These are phyloP conservation scores for Colletotrichum chrysophilum DNA, from an alignment of 2,329 filamentous ascomycete genomes.

Conservation along the genomic window DNA sequence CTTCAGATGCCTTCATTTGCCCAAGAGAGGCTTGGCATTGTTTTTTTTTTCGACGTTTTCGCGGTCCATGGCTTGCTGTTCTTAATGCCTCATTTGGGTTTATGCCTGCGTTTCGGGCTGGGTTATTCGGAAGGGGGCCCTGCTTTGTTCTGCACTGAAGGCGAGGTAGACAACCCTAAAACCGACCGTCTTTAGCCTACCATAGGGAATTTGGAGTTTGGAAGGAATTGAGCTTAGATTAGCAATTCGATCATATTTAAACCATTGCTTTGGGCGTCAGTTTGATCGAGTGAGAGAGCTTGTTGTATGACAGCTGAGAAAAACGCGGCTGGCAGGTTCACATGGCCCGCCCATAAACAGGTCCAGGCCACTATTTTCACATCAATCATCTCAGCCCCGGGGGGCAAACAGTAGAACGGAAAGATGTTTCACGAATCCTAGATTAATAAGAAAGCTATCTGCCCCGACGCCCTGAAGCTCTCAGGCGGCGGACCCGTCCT, in stretches of 20 bases:
- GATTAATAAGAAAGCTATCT: constrained; percentile 16
- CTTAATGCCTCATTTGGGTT: background rate
- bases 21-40: background rate
- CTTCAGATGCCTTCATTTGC: background rate
- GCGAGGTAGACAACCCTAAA: background rate
- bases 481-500: background rate
- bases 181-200: constrained; percentile 3
- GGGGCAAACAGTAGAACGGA: background rate
- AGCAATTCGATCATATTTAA: background rate
- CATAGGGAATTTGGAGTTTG: constrained; percentile 4
- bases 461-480: background rate
- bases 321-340: background rate
- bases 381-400: background rate
- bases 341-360: background rate
- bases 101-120: background rate
- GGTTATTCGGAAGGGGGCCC: background rate
- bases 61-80: background rate
- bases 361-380: background rate
- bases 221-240: background rate
- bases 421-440: background rate
- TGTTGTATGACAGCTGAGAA: background rate
- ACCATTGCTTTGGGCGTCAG: background rate
- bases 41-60: background rate
- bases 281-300: background rate
- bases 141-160: background rate